These are phyloP conservation scores for Cymbopogon flexuosus DNA, from an alignment of 202 grass and related monocot species.

Conservation along the genomic window DNA sequence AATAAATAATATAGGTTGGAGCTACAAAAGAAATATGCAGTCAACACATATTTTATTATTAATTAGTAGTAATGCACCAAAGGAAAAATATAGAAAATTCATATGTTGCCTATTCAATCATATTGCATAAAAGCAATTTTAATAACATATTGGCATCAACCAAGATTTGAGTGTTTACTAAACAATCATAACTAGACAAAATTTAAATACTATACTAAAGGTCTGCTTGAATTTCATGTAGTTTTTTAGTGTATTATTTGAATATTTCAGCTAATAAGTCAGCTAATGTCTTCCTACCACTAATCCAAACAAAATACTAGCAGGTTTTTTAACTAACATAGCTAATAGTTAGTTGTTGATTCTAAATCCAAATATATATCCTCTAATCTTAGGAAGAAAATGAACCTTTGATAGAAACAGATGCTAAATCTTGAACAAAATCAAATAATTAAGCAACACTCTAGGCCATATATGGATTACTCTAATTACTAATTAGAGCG, in stretches of 20 bases:
- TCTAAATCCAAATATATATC: background rate
- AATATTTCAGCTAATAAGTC: background rate
- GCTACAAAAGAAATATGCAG: background rate
- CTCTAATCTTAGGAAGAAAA: background rate
- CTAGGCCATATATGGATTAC: background rate
- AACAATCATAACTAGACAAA: background rate
- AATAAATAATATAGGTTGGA: background rate
- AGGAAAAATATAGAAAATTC: background rate
- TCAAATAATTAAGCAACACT: background rate
- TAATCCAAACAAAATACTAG: background rate
- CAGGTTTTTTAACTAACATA: background rate
- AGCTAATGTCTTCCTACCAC: background rate
- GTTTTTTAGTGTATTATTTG: no score
- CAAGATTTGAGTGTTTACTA: background rate
- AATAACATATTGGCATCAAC: background rate
- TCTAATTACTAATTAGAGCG: background rate
- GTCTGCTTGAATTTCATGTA: no score
- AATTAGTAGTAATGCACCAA: background rate
- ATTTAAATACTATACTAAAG: background rate
- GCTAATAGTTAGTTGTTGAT: background rate
- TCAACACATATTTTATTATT: background rate
- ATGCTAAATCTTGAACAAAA: background rate
- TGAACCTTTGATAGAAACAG: background rate
- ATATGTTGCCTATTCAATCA: background rate
- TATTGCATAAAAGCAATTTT: background rate